Percentiles rank a stretch among this genome's conserved stretches.
Evolutionary conservation across 768 basidiomycete species (phyloP).

Genomic region (Mycena floridula): DNA sequence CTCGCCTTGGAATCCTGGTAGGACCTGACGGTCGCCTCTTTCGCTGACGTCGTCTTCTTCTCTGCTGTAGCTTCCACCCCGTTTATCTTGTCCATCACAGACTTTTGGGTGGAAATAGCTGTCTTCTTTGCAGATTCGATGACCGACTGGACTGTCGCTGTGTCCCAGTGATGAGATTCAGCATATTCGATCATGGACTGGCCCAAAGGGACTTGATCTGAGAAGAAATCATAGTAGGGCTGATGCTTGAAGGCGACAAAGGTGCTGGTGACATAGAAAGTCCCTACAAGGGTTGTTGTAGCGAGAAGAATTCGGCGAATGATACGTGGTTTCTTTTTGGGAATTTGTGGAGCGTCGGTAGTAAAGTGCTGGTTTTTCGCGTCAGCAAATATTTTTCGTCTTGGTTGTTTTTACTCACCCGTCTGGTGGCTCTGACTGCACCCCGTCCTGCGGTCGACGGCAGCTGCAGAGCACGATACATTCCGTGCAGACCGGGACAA

Average conservation of each 20-base stretch:
- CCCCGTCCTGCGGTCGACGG: constrained; percentile 39
- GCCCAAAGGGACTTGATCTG: constrained; percentile 73
- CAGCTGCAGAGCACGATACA: too few species aligned
- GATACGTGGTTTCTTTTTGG: constrained; percentile 48
- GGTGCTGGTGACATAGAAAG: constrained; percentile 80
- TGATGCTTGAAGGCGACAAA: constrained; percentile 74
- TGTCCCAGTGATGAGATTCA: constrained; percentile 76
- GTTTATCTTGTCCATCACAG: constrained; percentile 45
- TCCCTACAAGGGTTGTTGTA: constrained; percentile 58
- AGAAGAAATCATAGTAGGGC: constrained; percentile 82
- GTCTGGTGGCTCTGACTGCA: constrained; percentile 45
- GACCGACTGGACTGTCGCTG: constrained; percentile 55
- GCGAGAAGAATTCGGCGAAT: constrained; percentile 62
- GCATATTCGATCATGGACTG: constrained; percentile 75
- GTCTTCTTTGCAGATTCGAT: constrained; percentile 47
- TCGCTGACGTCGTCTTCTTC: constrained; percentile 34
- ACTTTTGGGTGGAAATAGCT: constrained; percentile 41
- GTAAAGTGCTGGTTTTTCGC: constrained; percentile 46
- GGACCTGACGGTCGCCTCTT: constrained; percentile 30
- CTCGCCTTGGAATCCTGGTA: constrained; percentile 38
- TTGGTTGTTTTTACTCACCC: too few species aligned
- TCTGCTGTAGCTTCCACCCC: constrained; percentile 26
- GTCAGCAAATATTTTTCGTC: constrained; percentile 7
- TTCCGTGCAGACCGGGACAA: too few species aligned
- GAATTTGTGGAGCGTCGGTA: constrained; percentile 44